Evolutionary conservation across 495 filamentous ascomycete species (phyloP), one percentile per base, ranked within the genome.

Genomic region (Clavariopsis aquatica): DNA sequence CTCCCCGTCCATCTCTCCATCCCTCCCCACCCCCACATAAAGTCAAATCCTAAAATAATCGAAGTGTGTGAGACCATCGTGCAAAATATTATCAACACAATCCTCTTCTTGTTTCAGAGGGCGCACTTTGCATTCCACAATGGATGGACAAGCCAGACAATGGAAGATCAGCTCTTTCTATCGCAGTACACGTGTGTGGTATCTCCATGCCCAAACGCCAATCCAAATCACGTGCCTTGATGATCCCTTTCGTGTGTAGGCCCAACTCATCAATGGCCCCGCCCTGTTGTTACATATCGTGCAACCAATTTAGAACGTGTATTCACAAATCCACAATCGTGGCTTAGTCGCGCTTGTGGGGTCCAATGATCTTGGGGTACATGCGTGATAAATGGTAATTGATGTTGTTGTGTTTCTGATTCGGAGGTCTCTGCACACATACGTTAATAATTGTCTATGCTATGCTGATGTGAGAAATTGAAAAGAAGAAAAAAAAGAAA

Each of bases 381-480:
- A 98, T 86, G 64, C 94, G 84, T 71, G 83, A 83, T 41, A 98
- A 77, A 76, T 97, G 93, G 82, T 96, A 96, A 78, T 98, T 98
- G 83, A 98, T 93, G 58, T 85, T 89, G 80, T 88, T 96, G 81
- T 84, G 87, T 75, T 85, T 83, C 70, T 82, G 78, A n/a, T 80
- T 75, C 66, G 82, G 80, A 36, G 87, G 78, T 81, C 81, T 87
- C 82, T 92, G 73, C 65, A 67, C 26, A 62, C 29, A 49, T 19
- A 49, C 36, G 29, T 58, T 19, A 55, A 24, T 22, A 9, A 6
- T 2, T 26, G n/a, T 28, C n/a, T 22, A 19, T 20, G 3, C 26
- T 19, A 5, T n/a, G n/a, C 12, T 12, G n/a, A 28, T 38, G 27
- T 36, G 34, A 17, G 20, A 46, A 8, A 2, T 49, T 52, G 19